These are phyloP conservation scores for Rhizopogon vinicolor DNA, from an alignment of 768 basidiomycete genomes.

Conservation along the genomic window DNA sequence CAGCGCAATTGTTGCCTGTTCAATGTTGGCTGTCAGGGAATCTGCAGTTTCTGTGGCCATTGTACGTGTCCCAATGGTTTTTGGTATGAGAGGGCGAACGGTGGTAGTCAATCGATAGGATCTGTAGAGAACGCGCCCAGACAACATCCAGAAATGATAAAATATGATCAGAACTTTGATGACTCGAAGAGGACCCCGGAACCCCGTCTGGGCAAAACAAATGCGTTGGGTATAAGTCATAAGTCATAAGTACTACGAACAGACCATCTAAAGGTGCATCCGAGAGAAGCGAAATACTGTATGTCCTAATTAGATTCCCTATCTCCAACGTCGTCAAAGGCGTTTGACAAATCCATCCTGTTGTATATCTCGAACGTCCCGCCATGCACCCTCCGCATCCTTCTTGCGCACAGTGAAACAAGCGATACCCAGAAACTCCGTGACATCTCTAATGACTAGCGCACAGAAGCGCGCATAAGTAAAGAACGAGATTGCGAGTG, in stretches of 20 bases:
- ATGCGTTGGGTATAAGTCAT: too few relatives aligned
- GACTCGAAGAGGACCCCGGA: neutral
- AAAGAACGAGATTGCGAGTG: slow-evolving; percentile 61
- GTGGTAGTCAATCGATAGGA: neutral
- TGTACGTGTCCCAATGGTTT: slow-evolving; percentile 10
- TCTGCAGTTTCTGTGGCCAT: slow-evolving; percentile 35
- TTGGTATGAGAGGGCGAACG: neutral
- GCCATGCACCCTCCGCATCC: slow-evolving; percentile 66
- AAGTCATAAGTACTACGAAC: too few relatives aligned
- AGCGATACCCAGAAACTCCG: slow-evolving; percentile 88
- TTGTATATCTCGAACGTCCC: slow-evolving; percentile 24
- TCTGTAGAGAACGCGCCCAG: neutral
- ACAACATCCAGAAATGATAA: neutral
- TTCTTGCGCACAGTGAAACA: slow-evolving; percentile 91
- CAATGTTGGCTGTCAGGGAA: slow-evolving; percentile 50
- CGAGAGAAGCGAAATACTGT: neutral
- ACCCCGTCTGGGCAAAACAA: neutral
- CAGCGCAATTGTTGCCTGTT: slow-evolving; percentile 49
- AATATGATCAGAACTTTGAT: neutral
- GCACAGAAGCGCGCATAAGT: slow-evolving; percentile 76
- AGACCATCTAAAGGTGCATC: neutral
- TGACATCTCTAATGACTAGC: slow-evolving; percentile 84
- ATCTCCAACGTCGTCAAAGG: slow-evolving; percentile 5
- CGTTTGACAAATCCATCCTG: slow-evolving; percentile 20
- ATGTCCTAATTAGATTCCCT: neutral